Evolutionary conservation across 768 basidiomycete genomes (phyloP).

Genomic region (Tylopilus rubrobrunneus): DNA sequence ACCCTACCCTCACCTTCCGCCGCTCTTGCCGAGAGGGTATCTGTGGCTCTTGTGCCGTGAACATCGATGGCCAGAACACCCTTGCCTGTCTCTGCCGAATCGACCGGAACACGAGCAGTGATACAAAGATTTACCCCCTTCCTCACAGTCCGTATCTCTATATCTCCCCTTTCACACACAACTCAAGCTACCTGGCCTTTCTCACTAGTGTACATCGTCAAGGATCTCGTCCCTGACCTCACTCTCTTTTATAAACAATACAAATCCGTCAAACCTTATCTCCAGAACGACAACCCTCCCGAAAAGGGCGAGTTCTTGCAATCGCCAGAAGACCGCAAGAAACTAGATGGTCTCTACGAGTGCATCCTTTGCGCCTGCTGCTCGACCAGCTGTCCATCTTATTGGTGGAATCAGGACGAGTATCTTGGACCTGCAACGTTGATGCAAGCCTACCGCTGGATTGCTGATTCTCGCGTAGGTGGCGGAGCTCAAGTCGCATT

Average conservation of each 20-base stretch:
- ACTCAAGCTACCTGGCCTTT: background rate
- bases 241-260: conserved; percentile 98
- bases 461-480: conserved; percentile 89
- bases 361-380: conserved; percentile 97
- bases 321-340: conserved; percentile 86
- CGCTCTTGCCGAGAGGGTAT: conserved; percentile 93
- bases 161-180: background rate
- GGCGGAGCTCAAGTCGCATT: background rate
- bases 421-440: conserved; percentile 96
- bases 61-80: conserved; percentile 97
- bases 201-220: conserved; percentile 89
- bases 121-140: conserved; percentile 91
- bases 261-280: conserved; percentile 97
- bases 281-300: conserved; percentile 91
- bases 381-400: conserved; percentile 94
- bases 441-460: conserved; percentile 98
- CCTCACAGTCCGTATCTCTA: conserved; percentile 77
- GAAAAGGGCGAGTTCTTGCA: conserved; percentile 85
- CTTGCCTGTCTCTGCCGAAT: conserved; percentile 96
- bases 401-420: conserved; percentile 99
- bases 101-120: conserved; percentile 66
- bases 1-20: conserved; percentile 95
- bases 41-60: conserved; percentile 98
- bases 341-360: conserved; percentile 96
- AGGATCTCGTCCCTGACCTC: conserved; percentile 93